Base-by-base conservation (phyloP, 2,329 filamentous ascomycete species). In the Diplodia corticola region DNA sequence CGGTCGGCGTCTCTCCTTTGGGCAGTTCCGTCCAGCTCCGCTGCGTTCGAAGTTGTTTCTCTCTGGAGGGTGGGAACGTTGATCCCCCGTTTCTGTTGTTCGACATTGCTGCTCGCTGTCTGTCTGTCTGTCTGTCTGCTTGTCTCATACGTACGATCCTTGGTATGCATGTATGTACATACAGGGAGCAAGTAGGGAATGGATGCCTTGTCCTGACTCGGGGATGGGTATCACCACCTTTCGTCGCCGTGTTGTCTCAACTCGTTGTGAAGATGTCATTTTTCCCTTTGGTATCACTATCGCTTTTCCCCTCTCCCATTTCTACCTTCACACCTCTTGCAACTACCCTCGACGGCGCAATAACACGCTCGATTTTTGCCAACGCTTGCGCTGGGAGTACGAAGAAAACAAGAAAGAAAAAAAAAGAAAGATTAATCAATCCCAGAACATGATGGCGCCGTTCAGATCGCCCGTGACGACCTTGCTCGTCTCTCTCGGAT, bases 401-500 rank as follows among this genome's bases (percentile, higher is more conserved):
- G n/a, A n/a, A 44, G 40, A 7, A 9, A 44, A 20, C 17, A 44
- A n/a, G 20, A 37, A 55, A 26, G 12, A 12, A 44, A n/a, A 44
- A 37, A 37, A n/a, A 12, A n/a, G n/a, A n/a, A n/a, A n/a, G n/a
- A n/a, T n/a, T n/a, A 35, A 30, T 55, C 37, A 98, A 84, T 98
- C 95, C 92, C 93, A 98, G 77, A 94, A 94, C 77, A 91, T 91
- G 68, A 99, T 92, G 53, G 90, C 84, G 5, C 95, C 94, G 73
- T 97, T 92, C 79, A 96, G 79, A 22, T 95, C 95, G 13, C 93
- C 96, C 33, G 93, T 96, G 1, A 90, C 91, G 40, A 98, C 88
- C 84, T 97, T 97, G 75, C 91, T 95, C 20, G 90, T 95, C 83
- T 99, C 95, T 80, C 97, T 91, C n/a, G 94, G 93, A 79, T 98